Evolutionary conservation across 1,139 yeast species (phyloP), one percentile per base, ranked within the genome.

Genomic region (Eremothecium gossypii): DNA sequence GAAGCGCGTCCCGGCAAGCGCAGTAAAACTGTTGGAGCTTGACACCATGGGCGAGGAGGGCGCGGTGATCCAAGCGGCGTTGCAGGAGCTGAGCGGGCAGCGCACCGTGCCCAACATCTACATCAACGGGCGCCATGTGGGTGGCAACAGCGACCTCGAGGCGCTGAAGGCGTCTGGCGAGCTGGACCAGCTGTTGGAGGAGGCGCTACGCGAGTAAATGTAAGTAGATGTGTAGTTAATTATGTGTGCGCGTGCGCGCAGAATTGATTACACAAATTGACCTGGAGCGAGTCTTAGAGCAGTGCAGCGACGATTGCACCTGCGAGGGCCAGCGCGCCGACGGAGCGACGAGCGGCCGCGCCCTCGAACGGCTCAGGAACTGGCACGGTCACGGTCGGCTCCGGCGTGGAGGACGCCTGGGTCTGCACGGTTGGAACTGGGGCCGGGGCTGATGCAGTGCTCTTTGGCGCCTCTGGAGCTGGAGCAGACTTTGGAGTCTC

Each of bases 21-120:
- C 79, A 41, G 82, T 85, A 30, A 69, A 72, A 50, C 70, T 83
- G 36, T 51, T 83, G 49, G 91, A 84, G 63, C 72, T 84, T 61
- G 83, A 84, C 63, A 61, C 64, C 42, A 57, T 68, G 47, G 37
- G 37, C n/a, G 58, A 57, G 14, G 79, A 80, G 40, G 89, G 87
- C 34, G 58, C 63, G 12, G 81, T 72, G n/a, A 76, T 89, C 53
- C 97, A 91, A 68, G 80, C 73, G 40, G 94, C 93, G 45, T 72
- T 91, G 49, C 62, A 59, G 38, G 79, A 82, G 58, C 64, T 86
- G 50, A 82, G 94, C 33, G 95, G 96, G 48, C 97, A 91, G 70
- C 73, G 77, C 54, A 86, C 96, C 33, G 97, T 91, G 45, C 98
- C 98, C 49, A 89, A 83, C 65, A 76, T 91, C 51, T 87, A 82